Evolutionary conservation across 257 asterid genomes (phyloP).

Genomic region (Catharanthus roseus): DNA sequence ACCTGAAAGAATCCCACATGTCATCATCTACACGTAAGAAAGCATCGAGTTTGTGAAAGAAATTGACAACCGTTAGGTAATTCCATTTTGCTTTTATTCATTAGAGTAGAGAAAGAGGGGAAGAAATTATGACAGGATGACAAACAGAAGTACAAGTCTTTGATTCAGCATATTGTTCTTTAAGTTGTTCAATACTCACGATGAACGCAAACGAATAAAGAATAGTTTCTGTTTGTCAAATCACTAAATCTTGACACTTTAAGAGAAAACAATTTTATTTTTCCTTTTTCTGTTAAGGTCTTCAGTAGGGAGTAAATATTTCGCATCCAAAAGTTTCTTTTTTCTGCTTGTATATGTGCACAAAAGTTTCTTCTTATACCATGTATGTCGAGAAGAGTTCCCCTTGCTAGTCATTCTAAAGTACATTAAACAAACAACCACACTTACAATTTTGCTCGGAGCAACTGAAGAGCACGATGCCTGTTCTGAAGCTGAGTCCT

Average conservation of each 20-base stretch:
- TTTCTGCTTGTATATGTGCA: neutral
- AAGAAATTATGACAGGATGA: neutral
- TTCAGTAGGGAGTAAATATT: too few species aligned
- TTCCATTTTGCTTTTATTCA: neutral
- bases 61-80: neutral
- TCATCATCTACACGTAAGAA: constrained; percentile 1
- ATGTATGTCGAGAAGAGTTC: neutral
- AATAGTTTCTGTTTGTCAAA: too few species aligned
- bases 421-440: neutral
- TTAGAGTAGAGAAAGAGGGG: neutral
- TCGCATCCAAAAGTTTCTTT: too few species aligned
- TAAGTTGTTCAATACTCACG: neutral
- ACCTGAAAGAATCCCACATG: constrained; percentile 48
- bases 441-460: constrained; percentile 90
- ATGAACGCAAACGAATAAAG: neutral
- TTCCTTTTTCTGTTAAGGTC: too few species aligned
- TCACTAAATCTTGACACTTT: too few species aligned
- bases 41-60: neutral
- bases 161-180: neutral
- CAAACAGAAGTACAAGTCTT: neutral
- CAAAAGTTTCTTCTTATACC: too few species aligned
- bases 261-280: too few species aligned
- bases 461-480: constrained; percentile 77
- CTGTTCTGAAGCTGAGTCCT: constrained; percentile 84
- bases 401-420: neutral